Base-by-base conservation (phyloP, 805 yeast genomes). In the Candida ipomoeae region DNA sequence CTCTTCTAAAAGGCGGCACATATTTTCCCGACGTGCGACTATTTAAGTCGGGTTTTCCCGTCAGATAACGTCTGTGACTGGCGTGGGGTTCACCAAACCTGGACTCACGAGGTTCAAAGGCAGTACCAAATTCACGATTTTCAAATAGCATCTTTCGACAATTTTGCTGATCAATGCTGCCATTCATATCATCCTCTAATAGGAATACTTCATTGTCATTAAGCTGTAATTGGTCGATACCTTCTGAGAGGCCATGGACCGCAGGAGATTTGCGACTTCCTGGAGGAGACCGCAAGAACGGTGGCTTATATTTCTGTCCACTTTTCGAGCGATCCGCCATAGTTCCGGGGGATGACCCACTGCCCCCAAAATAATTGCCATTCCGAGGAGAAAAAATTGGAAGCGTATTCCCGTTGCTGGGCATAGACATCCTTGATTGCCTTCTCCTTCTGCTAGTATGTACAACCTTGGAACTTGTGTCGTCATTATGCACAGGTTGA, bases 1-100 rank as follows among this genome's bases (percentile, higher is more conserved):
- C 78, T 62, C 90, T 74, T 55, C 84, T 69, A 59, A 79, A 83
- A n/a, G 90, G 90, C 18, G 91, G 91, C 37, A 85, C 70, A 58
- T 85, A 85, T 61, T 81, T 84, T 3, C 87, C 87, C 3, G 58
- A 43, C 2, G 32, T 34, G 36, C 39, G 45, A 31, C 32, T 31
- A 18, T 10, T 26, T 3, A 17, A 15, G 15, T 34, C 45, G 17
- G 49, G 40, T 40, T 46, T 44, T 45, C 39, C 44, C 38, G 44
- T 40, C 44, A n/a, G 44, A 38, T 40, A 44, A 45, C 35, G 53
- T 49, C 18, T 48, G 46, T 39, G 31, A 36, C 26, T 44, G 48
- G 40, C 23, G 6, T 31, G 29, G 26, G 26, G 21, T 23, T 38
- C 32, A 21, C 53, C 36, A 37, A 23, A 41, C 45, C 20, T 40